These are phyloP conservation scores for Flaveria brownii DNA, from an alignment of 129 eudicot species.

Conservation along the genomic window DNA sequence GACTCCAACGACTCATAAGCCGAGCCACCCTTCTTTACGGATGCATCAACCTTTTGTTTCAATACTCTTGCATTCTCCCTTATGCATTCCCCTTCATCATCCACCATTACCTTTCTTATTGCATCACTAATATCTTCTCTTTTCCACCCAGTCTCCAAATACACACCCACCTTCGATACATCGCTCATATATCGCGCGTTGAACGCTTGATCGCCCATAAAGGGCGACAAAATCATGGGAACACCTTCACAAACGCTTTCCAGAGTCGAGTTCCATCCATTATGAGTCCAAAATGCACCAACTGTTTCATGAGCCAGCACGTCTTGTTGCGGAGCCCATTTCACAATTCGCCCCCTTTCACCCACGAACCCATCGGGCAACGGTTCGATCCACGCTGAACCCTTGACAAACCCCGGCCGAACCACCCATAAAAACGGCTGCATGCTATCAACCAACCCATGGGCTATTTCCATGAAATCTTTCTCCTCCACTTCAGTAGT, in stretches of 20 bases:
- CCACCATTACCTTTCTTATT: slow-evolving; percentile 36
- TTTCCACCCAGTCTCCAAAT: slow-evolving; percentile 35
- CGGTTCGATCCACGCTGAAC: slow-evolving; percentile 20
- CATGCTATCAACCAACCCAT: slow-evolving; percentile 33
- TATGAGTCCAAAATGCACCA: slow-evolving; percentile 55
- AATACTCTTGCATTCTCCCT: no score
- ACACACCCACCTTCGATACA: slow-evolving; percentile 39
- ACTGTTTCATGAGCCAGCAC: slow-evolving; percentile 44
- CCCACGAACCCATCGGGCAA: slow-evolving; percentile 29
- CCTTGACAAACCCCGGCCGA: slow-evolving; percentile 28
- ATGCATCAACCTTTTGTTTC: no score
- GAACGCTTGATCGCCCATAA: slow-evolving; percentile 41
- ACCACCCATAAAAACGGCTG: slow-evolving; percentile 43
- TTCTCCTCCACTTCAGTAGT: slow-evolving; percentile 22
- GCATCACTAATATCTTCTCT: slow-evolving; percentile 32
- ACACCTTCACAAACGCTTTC: slow-evolving; percentile 57
- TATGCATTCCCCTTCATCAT: slow-evolving; percentile 33
- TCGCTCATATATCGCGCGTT: slow-evolving; percentile 43
- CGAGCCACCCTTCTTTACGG: slow-evolving; percentile 30
- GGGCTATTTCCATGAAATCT: slow-evolving; percentile 35
- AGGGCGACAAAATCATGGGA: slow-evolving; percentile 53
- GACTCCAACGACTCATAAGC: slow-evolving; percentile 32
- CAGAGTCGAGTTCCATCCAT: slow-evolving; percentile 54
- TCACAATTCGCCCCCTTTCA: slow-evolving; percentile 45
- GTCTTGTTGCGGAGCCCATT: slow-evolving; percentile 54